Evolutionary conservation across 257 asterid species (phyloP).

Genomic region (Jaltomata sinuosa): DNA sequence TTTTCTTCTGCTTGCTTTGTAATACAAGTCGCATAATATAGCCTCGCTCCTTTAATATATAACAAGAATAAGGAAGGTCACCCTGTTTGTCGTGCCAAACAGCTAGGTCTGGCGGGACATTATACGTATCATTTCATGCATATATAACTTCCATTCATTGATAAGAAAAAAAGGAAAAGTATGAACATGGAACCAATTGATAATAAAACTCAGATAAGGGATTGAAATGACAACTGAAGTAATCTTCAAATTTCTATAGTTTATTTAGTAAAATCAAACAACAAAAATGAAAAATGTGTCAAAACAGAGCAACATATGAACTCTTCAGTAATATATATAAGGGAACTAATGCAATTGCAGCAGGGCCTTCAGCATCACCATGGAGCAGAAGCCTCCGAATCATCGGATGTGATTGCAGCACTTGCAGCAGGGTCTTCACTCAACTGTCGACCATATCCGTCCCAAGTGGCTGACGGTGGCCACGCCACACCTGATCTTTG

Average conservation of each 20-base stretch:
- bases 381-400: neutral
- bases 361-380: neutral
- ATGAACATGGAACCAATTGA: neutral
- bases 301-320: neutral
- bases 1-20: neutral
- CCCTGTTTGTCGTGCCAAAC: neutral
- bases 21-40: neutral
- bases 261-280: neutral
- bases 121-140: neutral
- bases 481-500: slow-evolving; percentile 35
- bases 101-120: neutral
- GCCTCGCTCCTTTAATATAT: neutral
- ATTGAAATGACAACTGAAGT: neutral
- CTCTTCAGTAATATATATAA: too few relatives aligned
- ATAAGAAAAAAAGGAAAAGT: neutral
- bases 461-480: slow-evolving; percentile 4
- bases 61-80: neutral
- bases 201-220: neutral
- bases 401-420: neutral
- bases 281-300: neutral
- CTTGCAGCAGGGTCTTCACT: neutral
- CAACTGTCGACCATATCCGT: neutral
- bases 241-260: neutral
- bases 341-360: neutral
- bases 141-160: neutral